phyloP scores from a whole-genome alignment of 2,329 filamentous ascomycete species.

The Calonectria multiphialidica region DNA sequence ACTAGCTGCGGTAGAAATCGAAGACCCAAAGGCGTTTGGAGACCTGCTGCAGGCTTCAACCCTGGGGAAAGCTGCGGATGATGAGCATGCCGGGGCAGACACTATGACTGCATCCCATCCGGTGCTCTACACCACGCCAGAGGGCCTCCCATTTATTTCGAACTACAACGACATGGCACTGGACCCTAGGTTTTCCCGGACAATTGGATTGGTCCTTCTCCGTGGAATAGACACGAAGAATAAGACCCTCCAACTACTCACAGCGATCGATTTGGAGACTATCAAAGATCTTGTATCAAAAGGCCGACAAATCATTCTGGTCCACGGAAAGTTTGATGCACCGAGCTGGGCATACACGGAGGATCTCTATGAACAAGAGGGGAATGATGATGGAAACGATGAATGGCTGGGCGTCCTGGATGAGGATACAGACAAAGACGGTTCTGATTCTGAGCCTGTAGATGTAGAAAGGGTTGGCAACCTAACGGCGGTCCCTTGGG shows the following conservation, averaged over 20 bases:
- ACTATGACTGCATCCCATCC: neutral
- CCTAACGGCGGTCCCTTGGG: conserved; percentile 64
- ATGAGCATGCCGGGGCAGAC: conserved; percentile 29
- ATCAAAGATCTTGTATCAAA: conserved; percentile 55
- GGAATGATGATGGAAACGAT: conserved; percentile 44
- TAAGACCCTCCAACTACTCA: conserved; percentile 72
- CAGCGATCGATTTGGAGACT: conserved; percentile 62
- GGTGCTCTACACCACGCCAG: conserved; percentile 48
- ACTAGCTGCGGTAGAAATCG: conserved; percentile 74
- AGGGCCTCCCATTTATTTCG: conserved; percentile 73
- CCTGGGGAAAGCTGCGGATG: conserved; percentile 24
- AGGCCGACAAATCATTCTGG: conserved; percentile 68
- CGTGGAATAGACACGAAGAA: conserved; percentile 72
- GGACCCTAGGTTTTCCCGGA: conserved; percentile 69
- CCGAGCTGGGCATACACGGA: conserved; percentile 80
- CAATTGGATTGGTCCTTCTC: conserved; percentile 76
- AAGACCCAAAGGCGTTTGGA: conserved; percentile 64
- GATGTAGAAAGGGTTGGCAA: conserved; percentile 34
- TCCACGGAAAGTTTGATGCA: conserved; percentile 76
- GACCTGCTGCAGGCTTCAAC: conserved; percentile 31
- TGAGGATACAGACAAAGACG: conserved; percentile 51
- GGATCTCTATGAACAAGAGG: conserved; percentile 61
- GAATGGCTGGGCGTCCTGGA: conserved; percentile 47
- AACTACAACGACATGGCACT: conserved; percentile 66
- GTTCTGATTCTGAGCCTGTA: conserved; percentile 45